Percentiles rank a stretch among this genome's conserved stretches.
phyloP scores from a whole-genome alignment of 2,329 filamentous ascomycete genomes.

The Coniella vitis region DNA sequence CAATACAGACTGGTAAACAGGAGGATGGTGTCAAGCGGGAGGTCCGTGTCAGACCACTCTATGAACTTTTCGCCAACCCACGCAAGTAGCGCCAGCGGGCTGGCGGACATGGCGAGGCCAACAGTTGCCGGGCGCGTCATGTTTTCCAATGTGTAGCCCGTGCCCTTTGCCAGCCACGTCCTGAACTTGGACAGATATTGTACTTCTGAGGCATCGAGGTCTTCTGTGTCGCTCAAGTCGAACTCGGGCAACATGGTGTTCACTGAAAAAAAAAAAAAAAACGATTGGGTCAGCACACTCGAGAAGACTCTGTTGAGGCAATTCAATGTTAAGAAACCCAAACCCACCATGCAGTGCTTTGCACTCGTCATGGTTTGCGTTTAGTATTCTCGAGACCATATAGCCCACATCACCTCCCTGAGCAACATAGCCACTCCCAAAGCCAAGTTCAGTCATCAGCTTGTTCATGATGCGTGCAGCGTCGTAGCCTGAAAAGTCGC shows the following conservation, averaged over 20 bases:
- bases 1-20: constrained; percentile 47
- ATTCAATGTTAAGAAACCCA: too few relatives aligned
- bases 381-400: constrained; percentile 35
- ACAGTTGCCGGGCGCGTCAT: constrained; percentile 49
- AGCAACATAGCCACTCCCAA: constrained; percentile 42
- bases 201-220: constrained; percentile 27
- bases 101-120: constrained; percentile 45
- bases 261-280: background rate
- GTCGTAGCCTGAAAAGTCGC: constrained; percentile 33
- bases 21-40: constrained; percentile 36
- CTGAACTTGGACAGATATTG: constrained; percentile 28
- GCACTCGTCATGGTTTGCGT: constrained; percentile 35
- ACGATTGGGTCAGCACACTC: background rate
- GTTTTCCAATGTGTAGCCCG: constrained; percentile 46
- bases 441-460: constrained; percentile 46
- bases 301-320: too few relatives aligned
- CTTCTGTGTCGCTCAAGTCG: background rate
- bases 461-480: constrained; percentile 40
- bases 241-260: background rate
- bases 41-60: constrained; percentile 40
- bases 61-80: constrained; percentile 53
- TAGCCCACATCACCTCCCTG: constrained; percentile 53
- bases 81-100: constrained; percentile 48
- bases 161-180: constrained; percentile 34
- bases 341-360: constrained; percentile 32